Base-by-base conservation (phyloP, 352 stramenopile species). In the Pythium diclinum region DNA sequence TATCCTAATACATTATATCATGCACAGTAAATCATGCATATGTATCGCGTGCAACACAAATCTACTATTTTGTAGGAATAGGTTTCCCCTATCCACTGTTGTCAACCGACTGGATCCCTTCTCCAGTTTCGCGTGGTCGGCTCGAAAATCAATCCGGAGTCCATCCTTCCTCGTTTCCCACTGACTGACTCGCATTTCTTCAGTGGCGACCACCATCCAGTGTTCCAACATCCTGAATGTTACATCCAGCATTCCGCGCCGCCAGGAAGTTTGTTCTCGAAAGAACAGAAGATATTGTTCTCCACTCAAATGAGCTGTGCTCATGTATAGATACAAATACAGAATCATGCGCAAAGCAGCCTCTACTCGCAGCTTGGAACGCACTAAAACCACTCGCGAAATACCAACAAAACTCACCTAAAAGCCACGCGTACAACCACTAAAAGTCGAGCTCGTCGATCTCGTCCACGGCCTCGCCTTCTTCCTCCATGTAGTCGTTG, bases 401-500 rank as follows among this genome's bases (percentile, higher is more conserved):
- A 34, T 34, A 34, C 32, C 32, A n/a, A 40, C 34, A 40, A 40
- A 40, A 40, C 34, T 8, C 34, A 40, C 34, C 34, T 40, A 40
- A 40, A 40, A 40, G 5, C 5, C 34, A 40, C 34, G 6, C 10
- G 34, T 10, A 40, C 34, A 36, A 36, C 5, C 8, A 2, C 48
- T 21, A 69, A 57, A 69, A 69, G 16, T 65, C 63, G 7, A 69
- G 19, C n/a, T 61, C 56, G 32, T 59, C 56, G 25, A 65, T 59
- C n/a, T 71, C 64, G 11, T 52, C 46, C 32, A 63, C 64, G 7
- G 34, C 52, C 16, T 51, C 51, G 42, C 66, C 59, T 3, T 54
- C 56, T 6, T 70, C 63, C 11, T 40, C 63, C 57, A 89, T 79
- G 59, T 77, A 89, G 65, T 89, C 80, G 67, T 87, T 87, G 59